Evolutionary conservation across 2,329 filamentous ascomycete genomes (phyloP).

Genomic region (Alternaria ethzedia): DNA sequence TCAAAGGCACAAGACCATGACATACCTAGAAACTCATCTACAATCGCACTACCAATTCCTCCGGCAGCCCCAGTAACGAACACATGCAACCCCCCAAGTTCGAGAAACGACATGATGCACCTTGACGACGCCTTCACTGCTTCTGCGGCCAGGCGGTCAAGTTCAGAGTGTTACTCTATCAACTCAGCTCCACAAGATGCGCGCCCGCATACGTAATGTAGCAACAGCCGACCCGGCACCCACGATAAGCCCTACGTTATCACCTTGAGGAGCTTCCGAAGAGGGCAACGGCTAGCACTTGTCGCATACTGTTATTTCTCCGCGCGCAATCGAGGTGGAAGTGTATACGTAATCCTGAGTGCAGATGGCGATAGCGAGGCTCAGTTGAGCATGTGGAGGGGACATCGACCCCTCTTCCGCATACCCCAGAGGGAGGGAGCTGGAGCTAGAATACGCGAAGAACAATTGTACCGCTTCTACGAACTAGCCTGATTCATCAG

Average conservation of each 20-base stretch:
- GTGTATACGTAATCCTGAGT: background rate
- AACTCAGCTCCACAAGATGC: background rate
- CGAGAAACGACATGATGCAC: conserved; percentile 52
- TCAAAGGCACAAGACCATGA: background rate
- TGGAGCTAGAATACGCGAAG: background rate
- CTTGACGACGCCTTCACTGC: background rate
- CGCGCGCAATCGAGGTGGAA: background rate
- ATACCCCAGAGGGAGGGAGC: background rate
- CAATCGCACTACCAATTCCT: conserved; percentile 58
- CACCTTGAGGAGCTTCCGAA: conserved; percentile 1
- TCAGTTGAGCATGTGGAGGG: background rate
- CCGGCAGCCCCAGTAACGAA: conserved; percentile 62
- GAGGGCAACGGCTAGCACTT: background rate
- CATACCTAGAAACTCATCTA: conserved; percentile 60
- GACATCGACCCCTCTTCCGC: background rate
- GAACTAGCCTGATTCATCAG: background rate
- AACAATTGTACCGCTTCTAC: background rate
- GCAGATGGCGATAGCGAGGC: background rate
- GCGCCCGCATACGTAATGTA: conserved; percentile 6
- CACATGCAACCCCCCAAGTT: conserved; percentile 58
- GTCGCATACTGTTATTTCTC: background rate
- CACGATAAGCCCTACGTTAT: conserved; percentile 15
- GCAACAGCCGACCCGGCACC: conserved; percentile 1
- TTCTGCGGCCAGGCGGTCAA: background rate
- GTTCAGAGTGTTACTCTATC: background rate